Percentiles rank a stretch among this genome's conserved stretches.
These are phyloP conservation scores for Gynostemma pentaphyllum DNA, from an alignment of 306 rosid species.

Conservation along the genomic window DNA sequence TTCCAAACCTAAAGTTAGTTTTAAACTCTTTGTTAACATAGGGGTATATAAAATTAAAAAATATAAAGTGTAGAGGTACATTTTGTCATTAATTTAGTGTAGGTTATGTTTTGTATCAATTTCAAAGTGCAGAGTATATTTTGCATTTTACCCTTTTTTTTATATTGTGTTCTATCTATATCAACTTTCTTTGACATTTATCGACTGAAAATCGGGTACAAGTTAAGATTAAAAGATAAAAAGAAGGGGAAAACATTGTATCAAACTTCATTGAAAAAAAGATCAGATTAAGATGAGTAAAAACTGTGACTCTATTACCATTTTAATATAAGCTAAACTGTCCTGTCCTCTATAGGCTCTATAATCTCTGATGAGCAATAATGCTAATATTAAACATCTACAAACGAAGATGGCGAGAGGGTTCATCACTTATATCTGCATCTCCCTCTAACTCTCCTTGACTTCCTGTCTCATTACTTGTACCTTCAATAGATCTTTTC, in stretches of 20 bases:
- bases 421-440: neutral
- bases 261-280: neutral
- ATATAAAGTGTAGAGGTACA: too few relatives aligned
- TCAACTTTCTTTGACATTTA: too few relatives aligned
- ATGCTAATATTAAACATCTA: neutral
- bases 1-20: too few relatives aligned
- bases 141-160: too few relatives aligned
- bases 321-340: neutral
- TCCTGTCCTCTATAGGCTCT: slow-evolving; percentile 1
- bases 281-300: neutral
- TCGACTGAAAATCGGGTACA: too few relatives aligned
- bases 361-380: neutral
- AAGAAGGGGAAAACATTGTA: neutral
- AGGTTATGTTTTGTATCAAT: too few relatives aligned
- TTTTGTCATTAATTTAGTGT: too few relatives aligned
- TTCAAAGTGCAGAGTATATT: too few relatives aligned
- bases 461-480: neutral
- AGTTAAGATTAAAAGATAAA: neutral
- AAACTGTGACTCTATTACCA: slow-evolving; percentile 8
- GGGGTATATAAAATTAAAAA: too few relatives aligned
- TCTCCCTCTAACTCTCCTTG: neutral
- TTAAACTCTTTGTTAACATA: too few relatives aligned
- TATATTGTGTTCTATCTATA: too few relatives aligned
- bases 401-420: neutral
- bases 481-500: slow-evolving; percentile 17